These are phyloP conservation scores for Melanopsichium pennsylvanicum DNA, from an alignment of 1,284 basidiomycete species.

Conservation along the genomic window DNA sequence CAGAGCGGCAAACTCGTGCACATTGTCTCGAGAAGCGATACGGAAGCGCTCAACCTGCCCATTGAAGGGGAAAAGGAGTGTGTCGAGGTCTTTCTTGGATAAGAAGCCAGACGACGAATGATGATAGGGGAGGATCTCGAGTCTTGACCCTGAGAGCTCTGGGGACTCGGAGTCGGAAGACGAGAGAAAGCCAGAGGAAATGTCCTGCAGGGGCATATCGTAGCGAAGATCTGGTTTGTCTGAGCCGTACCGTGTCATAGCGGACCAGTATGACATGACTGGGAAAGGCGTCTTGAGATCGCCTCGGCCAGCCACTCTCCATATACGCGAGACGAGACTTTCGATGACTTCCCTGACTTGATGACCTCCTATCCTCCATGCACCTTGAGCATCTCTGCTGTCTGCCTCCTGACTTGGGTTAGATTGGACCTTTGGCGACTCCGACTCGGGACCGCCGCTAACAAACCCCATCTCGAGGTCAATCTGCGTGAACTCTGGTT, in stretches of 20 bases:
- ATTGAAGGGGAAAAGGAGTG: constrained; percentile 22
- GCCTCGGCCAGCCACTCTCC: constrained; percentile 73
- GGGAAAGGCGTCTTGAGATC: constrained; percentile 67
- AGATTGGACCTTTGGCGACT: neutral
- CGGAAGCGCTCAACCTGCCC: constrained; percentile 54
- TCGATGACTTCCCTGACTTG: constrained; percentile 57
- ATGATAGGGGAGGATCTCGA: constrained; percentile 48
- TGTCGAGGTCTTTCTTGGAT: constrained; percentile 47
- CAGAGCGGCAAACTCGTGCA: constrained; percentile 45
- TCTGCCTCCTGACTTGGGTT: neutral
- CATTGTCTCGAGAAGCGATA: constrained; percentile 23
- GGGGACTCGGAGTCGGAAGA: neutral
- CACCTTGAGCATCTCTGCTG: constrained; percentile 24
- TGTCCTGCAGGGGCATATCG: constrained; percentile 69
- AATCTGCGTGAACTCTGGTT: constrained; percentile 95
- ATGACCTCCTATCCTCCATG: constrained; percentile 75
- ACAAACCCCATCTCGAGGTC: constrained; percentile 97
- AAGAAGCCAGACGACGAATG: constrained; percentile 25
- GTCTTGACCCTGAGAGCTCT: neutral
- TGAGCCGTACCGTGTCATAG: constrained; percentile 74
- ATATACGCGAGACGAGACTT: constrained; percentile 69
- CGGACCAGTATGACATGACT: constrained; percentile 55
- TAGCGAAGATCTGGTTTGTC: constrained; percentile 95
- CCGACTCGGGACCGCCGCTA: constrained; percentile 73
- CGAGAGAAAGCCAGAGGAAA: constrained; percentile 26